Percentiles rank a stretch among this genome's conserved stretches.
Evolutionary conservation across 2,329 filamentous ascomycete species (phyloP).

Genomic region (Trichoderma guizhouense): DNA sequence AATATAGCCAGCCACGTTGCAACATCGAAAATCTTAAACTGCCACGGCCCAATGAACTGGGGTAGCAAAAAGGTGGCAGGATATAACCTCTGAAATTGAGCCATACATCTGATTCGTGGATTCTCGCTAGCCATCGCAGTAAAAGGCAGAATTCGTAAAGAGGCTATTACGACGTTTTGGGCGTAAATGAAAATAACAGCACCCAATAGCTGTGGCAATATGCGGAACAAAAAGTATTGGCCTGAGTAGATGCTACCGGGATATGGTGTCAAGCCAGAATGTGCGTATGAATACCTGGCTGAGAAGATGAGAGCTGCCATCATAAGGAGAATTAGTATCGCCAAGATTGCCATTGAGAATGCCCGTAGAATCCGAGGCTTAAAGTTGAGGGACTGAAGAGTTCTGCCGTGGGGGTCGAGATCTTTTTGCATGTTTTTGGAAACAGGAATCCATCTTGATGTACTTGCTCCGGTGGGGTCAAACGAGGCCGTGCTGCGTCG

Average conservation of each 20-base stretch:
- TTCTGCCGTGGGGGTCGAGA: constrained; percentile 37
- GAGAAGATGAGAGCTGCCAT: constrained; percentile 68
- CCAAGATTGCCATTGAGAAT: constrained; percentile 58
- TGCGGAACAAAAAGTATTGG: constrained; percentile 81
- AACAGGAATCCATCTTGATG: constrained; percentile 32
- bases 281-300: constrained; percentile 62
- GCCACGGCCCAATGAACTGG: constrained; percentile 57
- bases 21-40: constrained; percentile 63
- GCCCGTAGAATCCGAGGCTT: constrained; percentile 69
- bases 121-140: constrained; percentile 68
- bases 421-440: constrained; percentile 34
- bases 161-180: constrained; percentile 68
- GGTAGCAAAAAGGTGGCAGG: constrained; percentile 66
- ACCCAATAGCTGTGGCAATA: constrained; percentile 76
- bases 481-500: constrained; percentile 8
- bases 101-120: constrained; percentile 56
- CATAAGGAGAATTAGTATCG: constrained; percentile 65
- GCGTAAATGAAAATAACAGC: constrained; percentile 71
- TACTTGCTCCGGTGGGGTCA: constrained; percentile 8
- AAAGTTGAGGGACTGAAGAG: constrained; percentile 58
- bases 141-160: constrained; percentile 77
- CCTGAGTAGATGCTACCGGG: constrained; percentile 62
- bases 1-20: constrained; percentile 76
- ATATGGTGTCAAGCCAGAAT: constrained; percentile 67
- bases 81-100: constrained; percentile 66